Evolutionary conservation across 257 asterid genomes (phyloP).

Genomic region (Scutellaria galericulata): DNA sequence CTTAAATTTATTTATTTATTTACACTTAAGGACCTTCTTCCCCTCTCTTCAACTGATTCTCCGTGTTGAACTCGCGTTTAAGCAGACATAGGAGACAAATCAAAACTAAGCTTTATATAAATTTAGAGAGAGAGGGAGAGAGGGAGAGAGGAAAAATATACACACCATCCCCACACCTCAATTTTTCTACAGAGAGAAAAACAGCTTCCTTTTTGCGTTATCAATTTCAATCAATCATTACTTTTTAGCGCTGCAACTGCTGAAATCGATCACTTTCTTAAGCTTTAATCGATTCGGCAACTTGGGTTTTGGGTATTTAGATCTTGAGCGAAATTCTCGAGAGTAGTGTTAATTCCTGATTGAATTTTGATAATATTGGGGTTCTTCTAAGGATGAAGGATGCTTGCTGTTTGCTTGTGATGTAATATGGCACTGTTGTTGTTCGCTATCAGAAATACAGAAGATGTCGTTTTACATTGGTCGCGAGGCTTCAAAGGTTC

Average conservation of each 20-base stretch:
- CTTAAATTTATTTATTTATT: neutral
- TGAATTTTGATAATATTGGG: constrained; percentile 29
- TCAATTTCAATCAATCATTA: constrained; percentile 39
- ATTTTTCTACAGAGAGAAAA: constrained; percentile 36
- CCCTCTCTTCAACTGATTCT: constrained; percentile 60
- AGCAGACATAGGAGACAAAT: constrained; percentile 50
- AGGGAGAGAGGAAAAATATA: constrained; percentile 1
- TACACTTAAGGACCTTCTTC: constrained; percentile 30
- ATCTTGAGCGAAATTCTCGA: constrained; percentile 35
- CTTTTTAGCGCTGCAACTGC: constrained; percentile 29
- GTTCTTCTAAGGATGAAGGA: constrained; percentile 37
- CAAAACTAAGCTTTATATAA: constrained; percentile 37
- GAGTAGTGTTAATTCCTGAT: constrained; percentile 20
- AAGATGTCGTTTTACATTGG: constrained; percentile 96
- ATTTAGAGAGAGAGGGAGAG: constrained; percentile 31
- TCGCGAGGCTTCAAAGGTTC: constrained; percentile 98
- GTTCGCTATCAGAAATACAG: constrained; percentile 40
- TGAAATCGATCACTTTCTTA: constrained; percentile 38
- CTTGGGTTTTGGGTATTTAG: constrained; percentile 41
- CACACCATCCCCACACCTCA: constrained; percentile 30
- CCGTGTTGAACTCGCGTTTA: constrained; percentile 95
- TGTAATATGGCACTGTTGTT: constrained; percentile 68
- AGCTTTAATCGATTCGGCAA: constrained; percentile 39
- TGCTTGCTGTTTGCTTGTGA: constrained; percentile 53
- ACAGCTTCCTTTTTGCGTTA: constrained; percentile 31